A percentile compares a stretch with the other conserved stretches of the same genome.
Evolutionary conservation across 345 rosid species (phyloP).

Genomic region (Sisymbrium irio): DNA sequence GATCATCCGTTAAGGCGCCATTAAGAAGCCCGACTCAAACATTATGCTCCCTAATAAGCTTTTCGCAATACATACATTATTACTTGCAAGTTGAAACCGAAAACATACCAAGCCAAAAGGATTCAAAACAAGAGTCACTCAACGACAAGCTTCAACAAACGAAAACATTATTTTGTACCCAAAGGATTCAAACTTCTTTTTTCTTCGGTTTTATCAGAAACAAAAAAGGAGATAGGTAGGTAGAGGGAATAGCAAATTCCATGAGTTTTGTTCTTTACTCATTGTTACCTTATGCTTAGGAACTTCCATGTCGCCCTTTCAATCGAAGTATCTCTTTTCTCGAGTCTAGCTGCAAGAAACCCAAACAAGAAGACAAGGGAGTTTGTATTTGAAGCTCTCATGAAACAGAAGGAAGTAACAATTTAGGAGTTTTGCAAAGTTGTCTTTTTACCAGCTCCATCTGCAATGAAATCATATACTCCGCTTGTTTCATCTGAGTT

Average conservation of each 20-base stretch:
- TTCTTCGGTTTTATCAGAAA: not conserved
- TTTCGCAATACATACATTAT: not conserved
- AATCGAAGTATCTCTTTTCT: constrained; percentile 44
- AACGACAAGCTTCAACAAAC: constrained; percentile 8
- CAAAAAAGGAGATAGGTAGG: not conserved
- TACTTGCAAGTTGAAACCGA: not conserved
- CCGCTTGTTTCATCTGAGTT: constrained; percentile 41
- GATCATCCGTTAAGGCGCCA: not conserved
- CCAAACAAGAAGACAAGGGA: not conserved
- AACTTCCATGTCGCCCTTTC: constrained; percentile 26
- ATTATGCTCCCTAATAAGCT: not conserved
- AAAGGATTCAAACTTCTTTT: not conserved
- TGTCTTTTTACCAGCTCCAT: constrained; percentile 46
- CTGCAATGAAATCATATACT: constrained; percentile 41
- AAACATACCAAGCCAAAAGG: not conserved
- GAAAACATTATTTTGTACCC: not conserved
- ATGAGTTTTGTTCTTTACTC: not conserved
- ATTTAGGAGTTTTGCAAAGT: not conserved
- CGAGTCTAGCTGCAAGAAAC: constrained; percentile 41
- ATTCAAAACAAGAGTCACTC: not conserved
- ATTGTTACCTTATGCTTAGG: constrained; percentile 8
- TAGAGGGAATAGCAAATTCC: not conserved
- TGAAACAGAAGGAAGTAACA: not conserved
- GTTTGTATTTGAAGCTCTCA: not conserved
- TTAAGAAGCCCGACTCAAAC: not conserved